Percentiles rank a stretch among this genome's conserved stretches.
phyloP scores from a whole-genome alignment of 2,329 filamentous ascomycete genomes.

The Saccharata proteae region DNA sequence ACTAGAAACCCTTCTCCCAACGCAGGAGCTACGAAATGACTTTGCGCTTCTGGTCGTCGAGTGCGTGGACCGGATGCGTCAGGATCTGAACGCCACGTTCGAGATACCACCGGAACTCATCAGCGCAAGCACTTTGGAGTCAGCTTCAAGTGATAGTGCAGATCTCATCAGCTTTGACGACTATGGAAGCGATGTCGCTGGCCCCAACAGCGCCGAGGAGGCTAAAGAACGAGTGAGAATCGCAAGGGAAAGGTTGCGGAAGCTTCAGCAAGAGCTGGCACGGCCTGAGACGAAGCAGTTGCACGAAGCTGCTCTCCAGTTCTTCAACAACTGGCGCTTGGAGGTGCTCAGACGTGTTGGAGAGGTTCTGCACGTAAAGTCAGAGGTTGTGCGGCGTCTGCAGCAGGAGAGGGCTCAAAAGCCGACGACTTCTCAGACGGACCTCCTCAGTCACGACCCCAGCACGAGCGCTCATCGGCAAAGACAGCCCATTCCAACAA shows the following conservation, averaged over 20 bases:
- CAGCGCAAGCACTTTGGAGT: too few relatives aligned
- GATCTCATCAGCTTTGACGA: constrained; percentile 17
- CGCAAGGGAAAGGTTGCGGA: constrained; percentile 30
- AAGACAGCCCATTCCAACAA: constrained; percentile 30
- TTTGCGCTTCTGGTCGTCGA: constrained; percentile 34
- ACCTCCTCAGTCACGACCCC: too few relatives aligned
- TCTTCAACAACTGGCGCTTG: constrained; percentile 72
- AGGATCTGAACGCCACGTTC: constrained; percentile 17
- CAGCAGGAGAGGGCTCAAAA: constrained; percentile 17
- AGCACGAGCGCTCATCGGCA: too few relatives aligned
- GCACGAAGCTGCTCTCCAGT: constrained; percentile 55
- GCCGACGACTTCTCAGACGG: constrained; percentile 12
- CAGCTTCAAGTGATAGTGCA: too few relatives aligned
- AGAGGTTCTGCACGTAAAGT: constrained; percentile 41
- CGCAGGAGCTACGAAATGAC: constrained; percentile 29
- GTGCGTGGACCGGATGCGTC: constrained; percentile 32
- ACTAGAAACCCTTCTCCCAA: constrained; percentile 23
- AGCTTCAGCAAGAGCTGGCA: constrained; percentile 31
- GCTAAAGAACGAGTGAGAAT: too few relatives aligned
- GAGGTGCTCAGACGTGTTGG: constrained; percentile 57
- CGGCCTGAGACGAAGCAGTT: constrained; percentile 47
- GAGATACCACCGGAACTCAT: constrained; percentile 11
- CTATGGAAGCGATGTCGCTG: constrained; percentile 8
- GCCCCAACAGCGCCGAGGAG: constrained; percentile 12
- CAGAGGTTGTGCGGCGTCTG: constrained; percentile 13